Percentiles rank a stretch among this genome's conserved stretches.
phyloP scores from a whole-genome alignment of 441 rosid species.

The Adansonia rubrostipa region DNA sequence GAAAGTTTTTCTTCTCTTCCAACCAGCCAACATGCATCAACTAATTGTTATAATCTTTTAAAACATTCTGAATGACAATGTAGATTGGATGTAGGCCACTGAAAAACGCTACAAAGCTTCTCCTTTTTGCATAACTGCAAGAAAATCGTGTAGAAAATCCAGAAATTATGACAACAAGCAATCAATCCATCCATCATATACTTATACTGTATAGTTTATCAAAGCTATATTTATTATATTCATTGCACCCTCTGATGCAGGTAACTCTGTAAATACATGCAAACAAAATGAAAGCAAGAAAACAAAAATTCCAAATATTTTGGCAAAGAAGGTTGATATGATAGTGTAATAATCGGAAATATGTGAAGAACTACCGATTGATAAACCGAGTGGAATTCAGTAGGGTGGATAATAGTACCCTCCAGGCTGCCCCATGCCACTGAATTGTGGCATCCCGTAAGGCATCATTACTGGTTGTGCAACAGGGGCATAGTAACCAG shows the following conservation, averaged over 20 bases:
- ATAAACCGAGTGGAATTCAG: constrained; percentile 8
- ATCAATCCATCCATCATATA: background rate
- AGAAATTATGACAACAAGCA: too few relatives aligned
- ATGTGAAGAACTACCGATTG: background rate
- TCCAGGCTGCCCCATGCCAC: constrained; percentile 52
- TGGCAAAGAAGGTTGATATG: background rate
- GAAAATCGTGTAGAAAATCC: too few relatives aligned
- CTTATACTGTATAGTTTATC: constrained; percentile 13
- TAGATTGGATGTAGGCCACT: too few relatives aligned
- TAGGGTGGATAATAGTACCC: constrained; percentile 46
- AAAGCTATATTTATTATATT: background rate
- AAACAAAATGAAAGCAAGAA: background rate
- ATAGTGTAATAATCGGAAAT: constrained; percentile 4
- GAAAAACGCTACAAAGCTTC: background rate
- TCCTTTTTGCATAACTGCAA: background rate
- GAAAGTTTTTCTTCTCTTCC: background rate
- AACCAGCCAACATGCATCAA: background rate
- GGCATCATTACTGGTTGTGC: constrained; percentile 47
- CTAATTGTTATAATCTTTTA: background rate
- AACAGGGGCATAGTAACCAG: constrained; percentile 35
- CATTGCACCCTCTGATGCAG: constrained; percentile 15
- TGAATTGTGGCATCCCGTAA: constrained; percentile 52
- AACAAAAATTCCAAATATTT: background rate
- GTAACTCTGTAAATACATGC: background rate
- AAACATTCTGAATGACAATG: background rate